Evolutionary conservation across 2,329 filamentous ascomycete species (phyloP), one percentile per base, ranked within the genome.

Genomic region (Lachnum nothofagi): DNA sequence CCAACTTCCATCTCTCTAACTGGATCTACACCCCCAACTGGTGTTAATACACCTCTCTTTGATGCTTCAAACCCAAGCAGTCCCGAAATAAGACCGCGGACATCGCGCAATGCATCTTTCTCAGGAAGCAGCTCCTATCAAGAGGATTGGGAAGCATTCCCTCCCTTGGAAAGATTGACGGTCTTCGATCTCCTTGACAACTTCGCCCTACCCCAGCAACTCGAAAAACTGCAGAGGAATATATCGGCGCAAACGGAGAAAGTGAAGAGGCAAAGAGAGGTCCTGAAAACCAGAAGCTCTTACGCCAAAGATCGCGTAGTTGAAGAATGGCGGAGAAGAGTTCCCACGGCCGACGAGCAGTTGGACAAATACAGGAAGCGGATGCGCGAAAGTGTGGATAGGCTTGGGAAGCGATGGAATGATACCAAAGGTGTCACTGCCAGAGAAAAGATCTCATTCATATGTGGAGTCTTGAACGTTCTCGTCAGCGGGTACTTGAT

Each of bases 181-280:
- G 82, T 97, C 49, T 89, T 98, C 61, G 93, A 98, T 65, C 77
- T 98, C 42, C 79, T 98, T 57, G 91, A 96, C 70, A 97, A 96
- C 66, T 82, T 98, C 55, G 88, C 91, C 5, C 75, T 98, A 25
- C 86, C 90, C 1, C 87, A 95, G 63, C 87, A 91, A 60, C 78
- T 98, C 17, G 93, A 97, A 69, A 93, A 87, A 72, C 77, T 96
- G 56, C 91, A 96, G 63, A 85, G 80, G 60, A 86, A 87, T 31
- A 76, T 97, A 50, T 85, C 85, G 23, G 80, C 82, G 4, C 91
- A 96, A 69, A 91, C 83, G 3, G 83, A 93, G 59, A 93, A 88
- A 68, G 85, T 97, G 25, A 83, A 84, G 54, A 83, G 83, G 63
- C 91, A 93, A 53, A 82, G 87, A 61, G 86, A 93, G 65, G 89